Percentiles rank a stretch among this genome's conserved stretches.
Evolutionary conservation across 805 yeast species (phyloP).

Genomic region (Wickerhamomyces subpelliculosus): DNA sequence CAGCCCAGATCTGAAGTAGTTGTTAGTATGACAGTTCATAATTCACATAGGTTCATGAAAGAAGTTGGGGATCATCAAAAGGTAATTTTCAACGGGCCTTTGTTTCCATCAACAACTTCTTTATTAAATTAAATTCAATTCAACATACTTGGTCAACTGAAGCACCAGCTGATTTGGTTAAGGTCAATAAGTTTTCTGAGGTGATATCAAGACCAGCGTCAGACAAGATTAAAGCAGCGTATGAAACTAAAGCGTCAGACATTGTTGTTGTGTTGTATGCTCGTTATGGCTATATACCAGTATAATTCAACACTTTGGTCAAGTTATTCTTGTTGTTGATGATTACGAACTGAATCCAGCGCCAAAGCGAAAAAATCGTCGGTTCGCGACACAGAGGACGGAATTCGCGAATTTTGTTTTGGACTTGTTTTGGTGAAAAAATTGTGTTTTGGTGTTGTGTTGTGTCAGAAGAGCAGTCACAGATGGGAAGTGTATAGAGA

Average conservation of each 20-base stretch:
- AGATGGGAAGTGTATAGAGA: not conserved
- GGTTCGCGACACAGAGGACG: too few relatives aligned
- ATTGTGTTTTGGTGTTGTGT: not conserved
- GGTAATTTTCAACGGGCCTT: too few relatives aligned
- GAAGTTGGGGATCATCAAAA: too few relatives aligned
- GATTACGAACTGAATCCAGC: too few relatives aligned
- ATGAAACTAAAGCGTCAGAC: constrained; percentile 94
- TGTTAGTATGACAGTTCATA: constrained; percentile 11
- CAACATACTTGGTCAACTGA: constrained; percentile 47
- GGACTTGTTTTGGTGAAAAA: not conserved
- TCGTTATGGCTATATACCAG: too few relatives aligned
- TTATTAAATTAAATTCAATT: not conserved
- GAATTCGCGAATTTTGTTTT: too few relatives aligned
- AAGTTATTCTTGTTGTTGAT: not conserved
- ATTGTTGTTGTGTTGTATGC: constrained; percentile 32
- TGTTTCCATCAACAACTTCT: too few relatives aligned
- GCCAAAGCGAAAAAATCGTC: not conserved
- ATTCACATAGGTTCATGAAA: not conserved
- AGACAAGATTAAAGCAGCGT: constrained; percentile 98
- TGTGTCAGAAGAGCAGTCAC: constrained; percentile 1
- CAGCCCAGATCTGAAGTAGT: constrained; percentile 59
- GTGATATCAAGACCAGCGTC: constrained; percentile 95
- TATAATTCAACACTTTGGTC: too few relatives aligned
- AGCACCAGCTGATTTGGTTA: constrained; percentile 74
- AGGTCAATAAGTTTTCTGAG: constrained; percentile 66